Evolutionary conservation across 768 basidiomycete species (phyloP).

Genomic region (Pisolithus orientalis): DNA sequence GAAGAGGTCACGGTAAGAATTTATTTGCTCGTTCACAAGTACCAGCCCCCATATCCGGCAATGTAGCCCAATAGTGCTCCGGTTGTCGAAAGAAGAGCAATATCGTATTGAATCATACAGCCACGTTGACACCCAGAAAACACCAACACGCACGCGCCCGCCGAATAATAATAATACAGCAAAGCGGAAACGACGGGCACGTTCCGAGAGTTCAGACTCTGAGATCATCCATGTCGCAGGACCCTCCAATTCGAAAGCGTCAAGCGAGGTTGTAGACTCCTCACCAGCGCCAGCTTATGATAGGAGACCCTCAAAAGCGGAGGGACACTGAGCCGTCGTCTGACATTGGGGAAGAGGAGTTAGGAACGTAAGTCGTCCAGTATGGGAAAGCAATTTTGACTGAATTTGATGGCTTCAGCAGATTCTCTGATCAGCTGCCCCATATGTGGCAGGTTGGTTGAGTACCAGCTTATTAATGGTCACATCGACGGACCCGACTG

Average conservation of each 20-base stretch:
- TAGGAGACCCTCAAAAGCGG: constrained; percentile 13
- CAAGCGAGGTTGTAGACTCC: constrained; percentile 18
- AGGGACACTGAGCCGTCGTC: constrained; percentile 20
- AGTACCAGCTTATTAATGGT: constrained; percentile 44
- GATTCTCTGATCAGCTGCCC: constrained; percentile 49
- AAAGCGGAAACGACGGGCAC: constrained; percentile 31
- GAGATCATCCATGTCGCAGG: constrained; percentile 25
- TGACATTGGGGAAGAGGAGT: constrained; percentile 27
- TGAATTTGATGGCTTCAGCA: constrained; percentile 21
- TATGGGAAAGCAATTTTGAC: background rate
- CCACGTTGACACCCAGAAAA: constrained; percentile 1
- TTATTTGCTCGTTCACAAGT: background rate
- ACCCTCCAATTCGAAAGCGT: constrained; percentile 20
- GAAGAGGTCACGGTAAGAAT: constrained; percentile 57
- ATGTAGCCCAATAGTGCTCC: constrained; percentile 38
- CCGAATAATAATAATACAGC: constrained; percentile 16
- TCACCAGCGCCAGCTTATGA: constrained; percentile 17
- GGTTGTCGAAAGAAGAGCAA: constrained; percentile 33
- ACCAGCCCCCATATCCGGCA: no score
- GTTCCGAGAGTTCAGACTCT: constrained; percentile 17
- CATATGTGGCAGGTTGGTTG: constrained; percentile 45
- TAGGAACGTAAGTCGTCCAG: constrained; percentile 15
- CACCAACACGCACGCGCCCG: constrained; percentile 13
- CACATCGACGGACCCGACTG: constrained; percentile 62
- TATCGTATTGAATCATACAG: constrained; percentile 5